Base-by-base conservation (phyloP, 768 basidiomycete species). In the Suillus plorans region DNA sequence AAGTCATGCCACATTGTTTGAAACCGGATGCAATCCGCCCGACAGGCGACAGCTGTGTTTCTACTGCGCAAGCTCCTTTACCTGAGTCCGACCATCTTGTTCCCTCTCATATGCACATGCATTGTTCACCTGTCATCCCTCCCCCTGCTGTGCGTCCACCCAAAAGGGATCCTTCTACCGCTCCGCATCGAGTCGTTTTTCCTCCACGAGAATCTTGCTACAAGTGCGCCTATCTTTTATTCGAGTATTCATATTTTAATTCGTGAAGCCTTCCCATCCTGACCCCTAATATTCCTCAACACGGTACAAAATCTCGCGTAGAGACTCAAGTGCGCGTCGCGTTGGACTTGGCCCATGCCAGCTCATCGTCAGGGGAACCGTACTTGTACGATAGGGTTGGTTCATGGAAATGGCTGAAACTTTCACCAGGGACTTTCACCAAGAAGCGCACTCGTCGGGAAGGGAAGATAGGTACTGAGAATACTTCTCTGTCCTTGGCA, bases 311-410 rank as follows among this genome's bases (percentile, higher is more conserved):
- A 77, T 94, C 92, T 56, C 86, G 95, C 41, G 95, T 97, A n/a
- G 95, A 97, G 76, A 97, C 95, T 3, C 95, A 97, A 80, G 89
- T 97, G 58, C 88, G 94, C 72, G 86, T 96, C 47, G 86, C 89
- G 4, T 81, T 97, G 45, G 91, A 94, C 72, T 81, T 94, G 58
- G 90, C 90, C 5, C 86, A 90, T 69, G 81, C 87, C 28, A 88
- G 83, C 69, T 74, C 80, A 6, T 85, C 88, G 5, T 82, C 85
- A 2, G 81, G 82, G 9, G 86, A 91, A 67, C 84, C 85, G 7
- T 75, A 76, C 71, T 87, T 85, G 68, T 93, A 93, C 69, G 89
- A 92, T 69, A 85, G 87, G 45, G 85, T 97, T 18, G 94, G 92
- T n/a, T 90, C 88, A 6, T 97, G 94, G 92, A 92, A 90, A 73